Percentiles rank a stretch among this genome's conserved stretches.
Evolutionary conservation across 352 stramenopile species (phyloP).

Genomic region (Phytophthora citricola): DNA sequence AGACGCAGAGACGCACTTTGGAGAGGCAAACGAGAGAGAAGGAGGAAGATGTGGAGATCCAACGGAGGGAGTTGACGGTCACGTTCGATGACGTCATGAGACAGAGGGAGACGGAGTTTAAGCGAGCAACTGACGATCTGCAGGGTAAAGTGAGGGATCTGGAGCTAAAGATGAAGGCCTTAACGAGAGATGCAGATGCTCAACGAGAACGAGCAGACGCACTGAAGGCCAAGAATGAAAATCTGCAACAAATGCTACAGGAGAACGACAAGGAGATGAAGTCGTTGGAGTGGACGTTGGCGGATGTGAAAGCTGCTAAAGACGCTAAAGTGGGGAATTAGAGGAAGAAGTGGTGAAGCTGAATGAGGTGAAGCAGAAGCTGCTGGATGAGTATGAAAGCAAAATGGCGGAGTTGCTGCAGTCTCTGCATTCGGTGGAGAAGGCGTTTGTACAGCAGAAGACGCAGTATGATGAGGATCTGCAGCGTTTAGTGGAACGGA

Average conservation of each 20-base stretch:
- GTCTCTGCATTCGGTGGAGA: conserved; percentile 83
- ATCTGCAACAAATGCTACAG: conserved; percentile 59
- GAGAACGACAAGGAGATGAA: conserved; percentile 78
- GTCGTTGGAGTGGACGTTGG: conserved; percentile 70
- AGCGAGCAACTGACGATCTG: conserved; percentile 50
- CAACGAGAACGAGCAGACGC: conserved; percentile 55
- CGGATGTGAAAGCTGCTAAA: conserved; percentile 62
- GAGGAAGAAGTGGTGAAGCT: conserved; percentile 62
- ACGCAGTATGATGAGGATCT: conserved; percentile 78
- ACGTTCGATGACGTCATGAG: conserved; percentile 85
- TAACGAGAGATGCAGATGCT: conserved; percentile 50
- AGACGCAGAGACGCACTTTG: conserved; percentile 51
- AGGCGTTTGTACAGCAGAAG: conserved; percentile 88
- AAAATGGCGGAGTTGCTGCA: conserved; percentile 88
- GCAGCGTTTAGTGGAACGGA: conserved; percentile 49
- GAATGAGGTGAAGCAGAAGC: conserved; percentile 75
- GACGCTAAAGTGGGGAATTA: conserved; percentile 72
- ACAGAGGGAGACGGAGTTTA: conserved; percentile 68
- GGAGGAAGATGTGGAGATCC: conserved; percentile 78
- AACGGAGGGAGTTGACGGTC: conserved; percentile 74
- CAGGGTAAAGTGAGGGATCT: conserved; percentile 57
- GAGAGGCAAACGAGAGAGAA: conserved; percentile 74
- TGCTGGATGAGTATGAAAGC: conserved; percentile 86
- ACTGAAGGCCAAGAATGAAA: conserved; percentile 72
- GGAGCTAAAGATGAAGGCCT: conserved; percentile 64